A percentile compares a stretch with the other conserved stretches of the same genome.
Conservation (phyloP, 257 asterid genomes). For the Przewalskia tangutica region DNA sequence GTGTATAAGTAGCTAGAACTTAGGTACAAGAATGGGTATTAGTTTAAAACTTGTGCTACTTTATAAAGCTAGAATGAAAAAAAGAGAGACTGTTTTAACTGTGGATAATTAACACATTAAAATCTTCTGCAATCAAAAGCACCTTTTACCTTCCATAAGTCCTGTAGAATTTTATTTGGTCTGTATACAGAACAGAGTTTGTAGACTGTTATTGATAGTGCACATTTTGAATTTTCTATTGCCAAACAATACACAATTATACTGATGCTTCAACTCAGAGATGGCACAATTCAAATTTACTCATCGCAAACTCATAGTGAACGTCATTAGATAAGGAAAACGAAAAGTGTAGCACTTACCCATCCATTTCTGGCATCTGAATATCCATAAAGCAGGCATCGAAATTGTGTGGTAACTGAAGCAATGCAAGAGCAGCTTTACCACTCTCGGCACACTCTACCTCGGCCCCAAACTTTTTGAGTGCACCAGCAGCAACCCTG, state of each 20-base stretch:
- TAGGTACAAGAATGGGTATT: not conserved
- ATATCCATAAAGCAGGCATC: conserved; percentile 97
- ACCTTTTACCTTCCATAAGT: not conserved
- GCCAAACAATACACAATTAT: not conserved
- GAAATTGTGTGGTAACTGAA: conserved; percentile 65
- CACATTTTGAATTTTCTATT: not conserved
- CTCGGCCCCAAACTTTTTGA: conserved; percentile 70
- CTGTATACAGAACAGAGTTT: not conserved
- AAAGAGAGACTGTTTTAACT: not conserved
- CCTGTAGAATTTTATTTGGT: not conserved
- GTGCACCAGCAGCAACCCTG: conserved; percentile 91
- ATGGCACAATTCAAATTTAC: not conserved
- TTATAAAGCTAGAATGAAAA: not conserved
- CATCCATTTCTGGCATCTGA: conserved; percentile 99
- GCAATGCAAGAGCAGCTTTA: conserved; percentile 62
- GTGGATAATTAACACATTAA: not conserved
- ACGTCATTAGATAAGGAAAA: not conserved
- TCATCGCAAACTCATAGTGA: not conserved
- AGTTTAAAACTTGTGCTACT: not conserved
- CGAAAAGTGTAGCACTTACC: conserved; percentile 31
- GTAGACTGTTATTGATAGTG: not conserved
- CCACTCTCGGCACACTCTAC: conserved; percentile 88
- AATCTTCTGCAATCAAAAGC: not conserved
- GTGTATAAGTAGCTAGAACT: not conserved
- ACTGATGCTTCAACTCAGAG: not conserved